Base-by-base conservation (phyloP, 768 basidiomycete species). In the Cantharellus cinnabarinus region DNA sequence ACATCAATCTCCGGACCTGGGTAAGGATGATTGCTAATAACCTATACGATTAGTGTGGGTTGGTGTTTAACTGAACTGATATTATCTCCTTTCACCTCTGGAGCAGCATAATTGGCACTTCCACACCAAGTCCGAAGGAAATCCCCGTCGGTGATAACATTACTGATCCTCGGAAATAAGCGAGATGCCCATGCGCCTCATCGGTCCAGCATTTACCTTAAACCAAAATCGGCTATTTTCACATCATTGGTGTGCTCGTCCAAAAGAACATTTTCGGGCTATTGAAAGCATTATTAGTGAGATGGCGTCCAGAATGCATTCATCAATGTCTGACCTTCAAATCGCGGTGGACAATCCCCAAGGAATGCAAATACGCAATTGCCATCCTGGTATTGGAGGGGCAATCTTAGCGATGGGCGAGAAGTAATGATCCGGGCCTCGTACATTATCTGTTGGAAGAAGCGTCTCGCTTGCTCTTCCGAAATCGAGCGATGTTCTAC, bases 1-100 rank as follows among this genome's bases (percentile, higher is more conserved):
- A 98, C 90, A 63, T 99, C 95, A 66, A 98, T 95, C 71, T 98
- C 95, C 0, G 94, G 93, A 0, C 95, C 95, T 0, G 90, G 90
- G 68, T 99, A 99, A 4, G 93, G 77, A 37, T 87, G 87, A 3
- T 94, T 95, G 15, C 84, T 79, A 63, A 99, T 95, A 66, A 99
- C 94, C 44, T 48, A 1, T 48, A 29, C 20, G 44, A 29, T 48
- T 10, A 48, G 44, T 48, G 44, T 10, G 44, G 44, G 10, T 10
- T 29, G 20, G 20, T 29, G 20, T 29, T 29, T 29, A 29, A 29
- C 20, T 29, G 20, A 29, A 29, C 20, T 29, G 20, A 29, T 29
- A 29, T 29, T 29, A 29, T 29, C 20, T 29, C 20, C 20, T 29
- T 29, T 29, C 20, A 48, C 52, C 67, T 99, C 95, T 2, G 95